Base-by-base conservation (phyloP, 2,329 filamentous ascomycete genomes). In the Biscogniauxia marginata region DNA sequence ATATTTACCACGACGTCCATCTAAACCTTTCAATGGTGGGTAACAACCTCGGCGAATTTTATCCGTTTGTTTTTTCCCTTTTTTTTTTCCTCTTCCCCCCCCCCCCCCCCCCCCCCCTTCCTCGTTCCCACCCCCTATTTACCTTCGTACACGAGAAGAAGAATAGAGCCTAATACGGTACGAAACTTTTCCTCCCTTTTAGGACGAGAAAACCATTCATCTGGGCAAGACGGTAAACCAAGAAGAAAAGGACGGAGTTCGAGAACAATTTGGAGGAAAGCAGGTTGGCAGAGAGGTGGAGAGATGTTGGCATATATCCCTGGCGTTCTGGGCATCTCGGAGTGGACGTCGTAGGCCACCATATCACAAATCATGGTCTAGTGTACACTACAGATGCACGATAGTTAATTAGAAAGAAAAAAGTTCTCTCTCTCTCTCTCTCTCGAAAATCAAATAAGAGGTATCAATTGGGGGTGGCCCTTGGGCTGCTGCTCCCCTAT, bases 181-280 rank as follows among this genome's bases (percentile, higher is more conserved):
- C n/a, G n/a, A n/a, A n/a, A n/a, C 5, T 18, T 50, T n/a, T 20
- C 11, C 30, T 13, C 21, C 13, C 18, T 24, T 23, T 49, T 22
- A 85, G 83, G 55, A 85, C 83, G 61, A 75, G 83, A 63, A 85
- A 84, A 67, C 78, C 81, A 2, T 84, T 84, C 59, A 77, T 84
- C 58, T 84, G 80, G 77, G 67, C 75, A 46, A 75, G 75, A 70
- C 57, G 45, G 46, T 63, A 57, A 39, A 65, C 65, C 55, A 53
- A 60, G n/a, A 24, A 18, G 46, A 50, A 49, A 11, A 13, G 23
- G 39, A 45, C 52, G 62, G 62, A 65, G n/a, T n/a, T n/a, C 45
- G 46, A 63, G 57, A 39, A 65, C 65, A 56, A 53, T 60, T n/a
- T 22, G 18, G 48, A 49, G 46, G 8, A 13, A 23, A 30, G 44